A percentile compares a stretch with the other conserved stretches of the same genome.
Conservation (phyloP, 805 yeast species). For the Kluyveromyces siamensis region DNA sequence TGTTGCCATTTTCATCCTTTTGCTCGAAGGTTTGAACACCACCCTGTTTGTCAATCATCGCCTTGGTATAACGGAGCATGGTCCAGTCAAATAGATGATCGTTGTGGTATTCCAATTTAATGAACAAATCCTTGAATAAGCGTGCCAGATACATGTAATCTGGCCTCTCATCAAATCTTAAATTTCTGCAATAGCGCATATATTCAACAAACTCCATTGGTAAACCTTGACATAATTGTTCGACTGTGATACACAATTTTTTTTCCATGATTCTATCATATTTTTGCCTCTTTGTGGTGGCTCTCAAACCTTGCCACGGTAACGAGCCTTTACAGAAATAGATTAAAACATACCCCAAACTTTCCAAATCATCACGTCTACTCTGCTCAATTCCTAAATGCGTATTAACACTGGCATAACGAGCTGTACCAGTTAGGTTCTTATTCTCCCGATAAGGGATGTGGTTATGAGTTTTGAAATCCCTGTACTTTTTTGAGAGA, state of each 20-base stretch:
- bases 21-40: constrained; percentile 6
- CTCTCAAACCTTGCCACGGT: constrained; percentile 98
- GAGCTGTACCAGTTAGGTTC: constrained; percentile 93
- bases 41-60: constrained; percentile 27
- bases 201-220: constrained; percentile 87
- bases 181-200: constrained; percentile 78
- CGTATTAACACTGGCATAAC: constrained; percentile 91
- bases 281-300: constrained; percentile 93
- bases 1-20: constrained; percentile 10
- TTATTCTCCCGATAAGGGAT: constrained; percentile 95
- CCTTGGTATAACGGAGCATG: constrained; percentile 35
- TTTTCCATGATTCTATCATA: constrained; percentile 94
- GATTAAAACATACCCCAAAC: constrained; percentile 87
- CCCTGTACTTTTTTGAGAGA: constrained; percentile 86
- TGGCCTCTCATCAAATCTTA: constrained; percentile 93
- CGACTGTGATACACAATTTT: constrained; percentile 84
- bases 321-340: constrained; percentile 92
- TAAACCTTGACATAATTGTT: constrained; percentile 79
- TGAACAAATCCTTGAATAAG: constrained; percentile 79
- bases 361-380: constrained; percentile 93
- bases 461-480: constrained; percentile 87
- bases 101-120: constrained; percentile 80
- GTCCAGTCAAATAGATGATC: constrained; percentile 98
- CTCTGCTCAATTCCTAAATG: constrained; percentile 96
- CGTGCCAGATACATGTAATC: constrained; percentile 85